Conservation (phyloP, 2,329 filamentous ascomycete genomes). For the Fusarium pininemorale region DNA sequence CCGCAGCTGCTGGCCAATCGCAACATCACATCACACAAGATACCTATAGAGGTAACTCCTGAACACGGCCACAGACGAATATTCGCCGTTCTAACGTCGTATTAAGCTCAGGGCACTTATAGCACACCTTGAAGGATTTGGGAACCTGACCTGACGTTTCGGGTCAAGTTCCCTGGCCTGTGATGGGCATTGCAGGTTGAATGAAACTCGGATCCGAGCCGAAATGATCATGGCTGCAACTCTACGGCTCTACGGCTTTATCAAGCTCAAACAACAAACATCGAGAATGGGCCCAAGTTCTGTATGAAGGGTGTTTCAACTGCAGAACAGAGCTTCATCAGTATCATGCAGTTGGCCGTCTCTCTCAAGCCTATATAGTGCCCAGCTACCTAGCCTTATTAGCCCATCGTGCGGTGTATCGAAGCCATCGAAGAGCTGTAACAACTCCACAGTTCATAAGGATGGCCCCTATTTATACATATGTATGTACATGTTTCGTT, state of each 20-base stretch:
- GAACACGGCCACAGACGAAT: background rate
- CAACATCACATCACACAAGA: conserved; percentile 4
- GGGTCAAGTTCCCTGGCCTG: conserved; percentile 4
- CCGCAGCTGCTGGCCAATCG: conserved; percentile 14
- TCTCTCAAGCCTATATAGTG: conserved; percentile 11
- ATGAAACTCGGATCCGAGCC: conserved; percentile 20
- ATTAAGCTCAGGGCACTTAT: conserved; percentile 15
- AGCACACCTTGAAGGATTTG: background rate
- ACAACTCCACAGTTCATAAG: conserved; percentile 25
- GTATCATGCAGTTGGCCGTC: conserved; percentile 17
- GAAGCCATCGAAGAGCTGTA: conserved; percentile 23
- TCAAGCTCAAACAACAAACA: conserved; percentile 11
- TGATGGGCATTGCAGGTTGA: conserved; percentile 4
- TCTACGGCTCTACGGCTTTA: background rate
- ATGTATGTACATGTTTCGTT: background rate
- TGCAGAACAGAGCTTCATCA: conserved; percentile 4
- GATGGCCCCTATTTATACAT: conserved; percentile 20
- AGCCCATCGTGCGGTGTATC: conserved; percentile 16
- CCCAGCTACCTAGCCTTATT: conserved; percentile 29
- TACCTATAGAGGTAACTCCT: background rate
- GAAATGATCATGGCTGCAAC: conserved; percentile 10
- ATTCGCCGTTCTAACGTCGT: background rate
- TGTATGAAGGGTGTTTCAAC: conserved; percentile 34
- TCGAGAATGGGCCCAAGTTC: background rate
- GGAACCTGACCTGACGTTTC: conserved; percentile 2